These are phyloP conservation scores for Aspergillus heteromorphus DNA, from an alignment of 495 filamentous ascomycete species.

Conservation along the genomic window DNA sequence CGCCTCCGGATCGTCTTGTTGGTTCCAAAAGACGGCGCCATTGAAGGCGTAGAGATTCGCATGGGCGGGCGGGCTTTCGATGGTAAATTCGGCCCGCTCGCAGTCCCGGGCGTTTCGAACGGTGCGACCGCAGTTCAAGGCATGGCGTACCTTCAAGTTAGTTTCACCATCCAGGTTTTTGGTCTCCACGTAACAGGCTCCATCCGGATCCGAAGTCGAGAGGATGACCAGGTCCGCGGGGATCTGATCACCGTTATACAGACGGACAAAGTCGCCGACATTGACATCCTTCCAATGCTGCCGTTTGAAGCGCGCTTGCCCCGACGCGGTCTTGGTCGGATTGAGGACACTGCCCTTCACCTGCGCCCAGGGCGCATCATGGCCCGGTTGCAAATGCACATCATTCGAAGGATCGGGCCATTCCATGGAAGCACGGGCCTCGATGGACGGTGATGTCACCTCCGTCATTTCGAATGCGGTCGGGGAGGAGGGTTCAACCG, in stretches of 20 bases:
- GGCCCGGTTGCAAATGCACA: slow-evolving; percentile 2
- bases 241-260: slow-evolving; percentile 92
- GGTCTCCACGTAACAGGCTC: slow-evolving; percentile 92
- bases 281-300: slow-evolving; percentile 91
- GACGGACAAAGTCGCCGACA: slow-evolving; percentile 89
- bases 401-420: background rate
- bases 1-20: slow-evolving; percentile 54
- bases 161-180: slow-evolving; percentile 98
- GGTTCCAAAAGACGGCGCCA: slow-evolving; percentile 77
- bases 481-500: slow-evolving; percentile 11
- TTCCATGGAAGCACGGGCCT: slow-evolving; percentile 17
- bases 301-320: slow-evolving; percentile 71
- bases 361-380: slow-evolving; percentile 23
- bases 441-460: slow-evolving; percentile 75
- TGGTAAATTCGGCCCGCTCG: slow-evolving; percentile 72
- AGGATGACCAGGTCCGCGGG: slow-evolving; percentile 90
- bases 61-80: slow-evolving; percentile 86
- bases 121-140: slow-evolving; percentile 72
- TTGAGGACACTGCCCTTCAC: slow-evolving; percentile 56
- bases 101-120: slow-evolving; percentile 86
- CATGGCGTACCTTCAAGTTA: slow-evolving; percentile 88
- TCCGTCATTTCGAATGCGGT: slow-evolving; percentile 84
- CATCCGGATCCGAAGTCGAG: slow-evolving; percentile 86
- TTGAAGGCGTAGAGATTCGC: slow-evolving; percentile 90
- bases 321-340: slow-evolving; percentile 46